phyloP scores from a whole-genome alignment of 2,329 filamentous ascomycete genomes.

The Ophiostoma sp. region DNA sequence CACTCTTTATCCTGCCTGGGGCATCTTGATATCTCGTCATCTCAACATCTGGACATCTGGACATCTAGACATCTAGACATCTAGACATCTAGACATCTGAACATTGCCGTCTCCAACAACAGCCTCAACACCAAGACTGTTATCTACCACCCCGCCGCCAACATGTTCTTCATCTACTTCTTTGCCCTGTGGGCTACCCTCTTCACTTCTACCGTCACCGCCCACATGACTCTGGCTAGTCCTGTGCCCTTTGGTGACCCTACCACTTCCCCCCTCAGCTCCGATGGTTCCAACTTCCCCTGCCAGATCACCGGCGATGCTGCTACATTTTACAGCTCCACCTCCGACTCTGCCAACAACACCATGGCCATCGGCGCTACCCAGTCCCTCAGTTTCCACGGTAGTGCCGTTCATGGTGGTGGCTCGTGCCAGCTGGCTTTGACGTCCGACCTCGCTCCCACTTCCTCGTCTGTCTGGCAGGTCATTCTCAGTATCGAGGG shows the following conservation, averaged over 20 bases:
- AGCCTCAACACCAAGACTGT: not conserved
- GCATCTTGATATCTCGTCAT: not conserved
- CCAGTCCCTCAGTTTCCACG: slow-evolving; percentile 29
- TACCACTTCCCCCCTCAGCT: slow-evolving; percentile 26
- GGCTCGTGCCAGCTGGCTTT: slow-evolving; percentile 34
- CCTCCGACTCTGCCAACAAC: slow-evolving; percentile 22
- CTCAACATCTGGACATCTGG: too few relatives aligned
- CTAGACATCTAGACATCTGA: not conserved
- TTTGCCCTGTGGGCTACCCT: slow-evolving; percentile 18
- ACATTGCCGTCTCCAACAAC: not conserved
- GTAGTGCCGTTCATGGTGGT: slow-evolving; percentile 31
- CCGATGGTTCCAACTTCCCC: slow-evolving; percentile 26
- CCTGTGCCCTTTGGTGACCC: slow-evolving; percentile 27
- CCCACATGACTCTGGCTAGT: slow-evolving; percentile 26
- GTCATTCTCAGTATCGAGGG: slow-evolving; percentile 34
- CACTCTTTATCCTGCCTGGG: slow-evolving; percentile 13
- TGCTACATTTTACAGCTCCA: slow-evolving; percentile 38
- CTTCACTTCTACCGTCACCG: slow-evolving; percentile 15
- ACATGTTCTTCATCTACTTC: slow-evolving; percentile 10
- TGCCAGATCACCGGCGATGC: slow-evolving; percentile 34
- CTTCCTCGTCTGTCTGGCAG: slow-evolving; percentile 29
- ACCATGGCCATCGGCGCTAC: slow-evolving; percentile 26
- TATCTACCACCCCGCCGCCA: not conserved
- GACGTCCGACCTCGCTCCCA: slow-evolving; percentile 26
- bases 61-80: not conserved